Evolutionary conservation across 768 basidiomycete species (phyloP).

Genomic region (Cystofilobasidium ferigula): DNA sequence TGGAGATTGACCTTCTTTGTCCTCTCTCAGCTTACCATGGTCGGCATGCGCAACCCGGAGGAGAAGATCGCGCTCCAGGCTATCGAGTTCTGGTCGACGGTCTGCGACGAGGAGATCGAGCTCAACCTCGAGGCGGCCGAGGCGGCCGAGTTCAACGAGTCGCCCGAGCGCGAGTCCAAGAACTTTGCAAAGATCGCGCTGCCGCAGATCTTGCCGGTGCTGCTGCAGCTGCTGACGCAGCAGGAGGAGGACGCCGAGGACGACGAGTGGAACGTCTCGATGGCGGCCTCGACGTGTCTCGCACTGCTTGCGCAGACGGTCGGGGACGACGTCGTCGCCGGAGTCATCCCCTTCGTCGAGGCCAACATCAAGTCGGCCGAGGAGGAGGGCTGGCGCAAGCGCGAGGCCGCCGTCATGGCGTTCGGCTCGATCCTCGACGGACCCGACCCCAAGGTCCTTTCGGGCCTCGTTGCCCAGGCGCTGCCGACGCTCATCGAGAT

Average conservation of each 20-base stretch:
- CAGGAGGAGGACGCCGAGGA: slow-evolving; percentile 97
- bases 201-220: slow-evolving; percentile 85
- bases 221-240: slow-evolving; percentile 72
- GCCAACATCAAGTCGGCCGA: slow-evolving; percentile 65
- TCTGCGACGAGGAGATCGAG: slow-evolving; percentile 94
- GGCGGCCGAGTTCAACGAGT: slow-evolving; percentile 79
- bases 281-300: slow-evolving; percentile 91
- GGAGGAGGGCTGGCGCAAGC: slow-evolving; percentile 73
- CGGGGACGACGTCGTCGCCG: slow-evolving; percentile 76
- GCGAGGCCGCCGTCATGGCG: slow-evolving; percentile 96
- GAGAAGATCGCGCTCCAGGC: slow-evolving; percentile 89
- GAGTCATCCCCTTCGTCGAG: slow-evolving; percentile 96
- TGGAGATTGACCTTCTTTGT: slow-evolving; percentile 26
- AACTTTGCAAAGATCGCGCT: slow-evolving; percentile 90
- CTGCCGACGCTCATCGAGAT: slow-evolving; percentile 85
- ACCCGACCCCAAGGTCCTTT: slow-evolving; percentile 75
- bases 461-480: slow-evolving; percentile 85
- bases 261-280: slow-evolving; percentile 96
- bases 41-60: slow-evolving; percentile 91
- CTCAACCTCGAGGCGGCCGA: slow-evolving; percentile 83
- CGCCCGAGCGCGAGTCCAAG: slow-evolving; percentile 71
- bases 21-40: slow-evolving; percentile 65
- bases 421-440: slow-evolving; percentile 97
- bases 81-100: slow-evolving; percentile 98
- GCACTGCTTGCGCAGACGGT: slow-evolving; percentile 80